A percentile compares a stretch with the other conserved stretches of the same genome.
Evolutionary conservation across 83 land plant genomes (phyloP).

Genomic region (Picea abies): DNA sequence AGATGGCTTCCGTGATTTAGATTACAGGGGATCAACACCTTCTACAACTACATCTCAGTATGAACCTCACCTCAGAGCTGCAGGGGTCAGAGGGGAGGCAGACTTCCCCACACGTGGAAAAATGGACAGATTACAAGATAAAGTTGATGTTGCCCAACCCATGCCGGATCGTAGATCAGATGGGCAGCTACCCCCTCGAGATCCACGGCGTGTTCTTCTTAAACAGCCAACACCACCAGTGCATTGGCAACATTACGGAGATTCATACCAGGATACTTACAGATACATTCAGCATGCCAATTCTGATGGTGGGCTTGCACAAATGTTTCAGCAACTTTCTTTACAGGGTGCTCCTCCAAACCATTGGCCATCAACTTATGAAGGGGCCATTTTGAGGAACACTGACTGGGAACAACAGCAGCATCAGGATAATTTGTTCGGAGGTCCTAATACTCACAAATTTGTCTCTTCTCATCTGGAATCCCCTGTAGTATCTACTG

Average conservation of each 20-base stretch:
- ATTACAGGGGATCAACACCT: background rate
- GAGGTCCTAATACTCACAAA: background rate
- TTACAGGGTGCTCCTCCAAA: background rate
- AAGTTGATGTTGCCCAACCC: conserved; percentile 5
- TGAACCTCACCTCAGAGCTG: background rate
- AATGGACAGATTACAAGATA: conserved; percentile 6
- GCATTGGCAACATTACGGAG: conserved; percentile 8
- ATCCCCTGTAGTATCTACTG: background rate
- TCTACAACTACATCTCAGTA: background rate
- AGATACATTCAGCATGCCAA: conserved; percentile 3
- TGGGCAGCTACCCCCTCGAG: background rate
- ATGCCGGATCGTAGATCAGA: conserved; percentile 10
- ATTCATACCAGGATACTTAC: background rate
- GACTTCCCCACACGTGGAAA: background rate
- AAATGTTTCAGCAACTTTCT: background rate
- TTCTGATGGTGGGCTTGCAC: conserved; percentile 8
- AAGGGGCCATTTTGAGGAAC: background rate
- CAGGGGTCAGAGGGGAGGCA: conserved; percentile 3
- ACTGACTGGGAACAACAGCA: conserved; percentile 1
- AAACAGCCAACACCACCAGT: conserved; percentile 3
- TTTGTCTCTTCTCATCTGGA: background rate
- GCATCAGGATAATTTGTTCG: conserved; percentile 2
- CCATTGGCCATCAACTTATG: background rate
- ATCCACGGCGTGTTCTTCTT: background rate
- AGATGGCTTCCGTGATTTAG: conserved; percentile 2